These are phyloP conservation scores for Austroboletus eburneus DNA, from an alignment of 768 basidiomycete genomes.

Conservation along the genomic window DNA sequence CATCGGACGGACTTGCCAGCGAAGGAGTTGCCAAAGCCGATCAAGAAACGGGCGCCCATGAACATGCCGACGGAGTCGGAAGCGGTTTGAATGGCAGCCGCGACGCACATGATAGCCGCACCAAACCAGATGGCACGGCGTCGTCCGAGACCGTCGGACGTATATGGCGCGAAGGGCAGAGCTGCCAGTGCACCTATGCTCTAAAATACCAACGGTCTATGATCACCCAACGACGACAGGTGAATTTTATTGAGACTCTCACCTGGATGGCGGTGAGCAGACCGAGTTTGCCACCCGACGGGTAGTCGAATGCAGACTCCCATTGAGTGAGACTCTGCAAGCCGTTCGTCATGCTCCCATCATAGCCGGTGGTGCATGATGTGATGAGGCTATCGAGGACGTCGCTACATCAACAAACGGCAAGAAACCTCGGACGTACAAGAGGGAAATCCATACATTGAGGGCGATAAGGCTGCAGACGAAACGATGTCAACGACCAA, in stretches of 20 bases:
- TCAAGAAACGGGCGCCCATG: constrained; percentile 75
- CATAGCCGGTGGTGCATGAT: constrained; percentile 72
- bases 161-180: constrained; percentile 66
- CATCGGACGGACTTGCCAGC: constrained; percentile 40
- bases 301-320: constrained; percentile 56
- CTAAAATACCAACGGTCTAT: no score
- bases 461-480: constrained; percentile 50
- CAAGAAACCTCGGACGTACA: no score
- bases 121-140: constrained; percentile 63
- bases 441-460: constrained; percentile 65
- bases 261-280: constrained; percentile 74
- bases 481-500: background rate
- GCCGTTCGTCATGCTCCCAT: constrained; percentile 79
- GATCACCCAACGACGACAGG: background rate
- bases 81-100: constrained; percentile 64
- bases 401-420: background rate
- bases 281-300: constrained; percentile 56
- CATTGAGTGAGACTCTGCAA: constrained; percentile 68
- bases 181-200: constrained; percentile 67
- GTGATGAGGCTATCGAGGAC: constrained; percentile 59
- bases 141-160: constrained; percentile 71
- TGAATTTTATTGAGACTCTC: constrained; percentile 9
- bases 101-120: constrained; percentile 65
- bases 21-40: constrained; percentile 75
- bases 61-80: constrained; percentile 71